Conservation (phyloP, 1,139 yeast species). For the Geotrichum citri-aurantii region DNA sequence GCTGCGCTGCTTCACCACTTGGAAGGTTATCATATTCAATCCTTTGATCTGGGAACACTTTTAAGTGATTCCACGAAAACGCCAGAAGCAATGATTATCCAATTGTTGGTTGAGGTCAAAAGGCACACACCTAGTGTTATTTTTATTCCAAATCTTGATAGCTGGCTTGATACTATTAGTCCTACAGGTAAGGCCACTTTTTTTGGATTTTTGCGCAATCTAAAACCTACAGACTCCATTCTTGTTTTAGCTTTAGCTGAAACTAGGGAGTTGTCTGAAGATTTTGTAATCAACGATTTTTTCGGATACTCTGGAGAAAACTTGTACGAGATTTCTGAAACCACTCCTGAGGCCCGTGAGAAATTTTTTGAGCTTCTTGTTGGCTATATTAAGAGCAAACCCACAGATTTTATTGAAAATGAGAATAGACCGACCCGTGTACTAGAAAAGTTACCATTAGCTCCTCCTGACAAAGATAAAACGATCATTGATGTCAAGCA, state of each 20-base stretch:
- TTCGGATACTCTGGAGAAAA: slow-evolving; percentile 52
- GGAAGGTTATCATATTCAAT: slow-evolving; percentile 88
- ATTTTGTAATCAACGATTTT: slow-evolving; percentile 39
- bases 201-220: slow-evolving; percentile 58
- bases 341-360: slow-evolving; percentile 43
- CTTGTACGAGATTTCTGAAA: slow-evolving; percentile 45
- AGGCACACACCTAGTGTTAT: slow-evolving; percentile 87
- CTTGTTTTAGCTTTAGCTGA: slow-evolving; percentile 59
- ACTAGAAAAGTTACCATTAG: slow-evolving; percentile 42
- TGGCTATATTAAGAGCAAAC: slow-evolving; percentile 58
- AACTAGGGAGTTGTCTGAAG: slow-evolving; percentile 41
- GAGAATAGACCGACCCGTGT: slow-evolving; percentile 36
- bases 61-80: slow-evolving; percentile 78
- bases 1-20: slow-evolving; percentile 75
- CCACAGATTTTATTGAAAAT: slow-evolving; percentile 45
- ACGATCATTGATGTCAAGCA: slow-evolving; percentile 39
- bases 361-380: slow-evolving; percentile 54
- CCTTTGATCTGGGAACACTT: slow-evolving; percentile 71
- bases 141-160: slow-evolving; percentile 76
- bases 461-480: slow-evolving; percentile 31
- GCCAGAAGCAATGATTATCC: slow-evolving; percentile 80
- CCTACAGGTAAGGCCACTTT: slow-evolving; percentile 68
- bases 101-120: slow-evolving; percentile 79
- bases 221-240: slow-evolving; percentile 68
- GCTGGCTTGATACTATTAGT: slow-evolving; percentile 67